These are phyloP conservation scores for Clonostachys sp. DNA, from an alignment of 2,329 filamentous ascomycete genomes.

Conservation along the genomic window DNA sequence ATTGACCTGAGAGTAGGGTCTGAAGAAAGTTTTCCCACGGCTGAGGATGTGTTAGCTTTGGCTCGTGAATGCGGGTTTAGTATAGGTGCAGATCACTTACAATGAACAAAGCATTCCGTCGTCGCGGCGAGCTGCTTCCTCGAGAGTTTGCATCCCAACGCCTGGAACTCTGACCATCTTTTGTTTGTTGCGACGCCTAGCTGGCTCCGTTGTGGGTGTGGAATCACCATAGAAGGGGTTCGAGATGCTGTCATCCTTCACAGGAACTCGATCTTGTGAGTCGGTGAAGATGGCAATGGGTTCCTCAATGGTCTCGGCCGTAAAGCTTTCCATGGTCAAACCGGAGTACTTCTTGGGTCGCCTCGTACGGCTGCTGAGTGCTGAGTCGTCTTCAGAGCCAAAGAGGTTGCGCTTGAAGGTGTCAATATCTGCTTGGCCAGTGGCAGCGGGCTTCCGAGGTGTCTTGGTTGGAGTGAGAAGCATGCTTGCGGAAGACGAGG, in stretches of 20 bases:
- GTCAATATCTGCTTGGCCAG: constrained; percentile 42
- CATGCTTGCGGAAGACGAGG: constrained; percentile 41
- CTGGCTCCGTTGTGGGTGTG: constrained; percentile 27
- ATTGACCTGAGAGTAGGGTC: constrained; percentile 42
- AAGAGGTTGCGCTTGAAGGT: constrained; percentile 60
- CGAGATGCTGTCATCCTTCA: constrained; percentile 57
- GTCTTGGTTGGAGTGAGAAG: constrained; percentile 78
- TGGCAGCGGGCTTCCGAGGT: constrained; percentile 57
- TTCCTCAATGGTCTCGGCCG: constrained; percentile 48
- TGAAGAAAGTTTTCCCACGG: constrained; percentile 76
- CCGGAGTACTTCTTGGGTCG: constrained; percentile 50
- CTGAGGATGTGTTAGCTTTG: constrained; percentile 34
- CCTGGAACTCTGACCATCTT: constrained; percentile 50
- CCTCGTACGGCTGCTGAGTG: constrained; percentile 48
- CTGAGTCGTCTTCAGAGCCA: constrained; percentile 46
- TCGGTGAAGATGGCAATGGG: constrained; percentile 75
- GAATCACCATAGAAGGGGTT: constrained; percentile 67
- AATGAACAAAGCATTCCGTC: constrained; percentile 75
- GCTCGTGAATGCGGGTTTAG: constrained; percentile 1
- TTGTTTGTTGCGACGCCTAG: constrained; percentile 49
- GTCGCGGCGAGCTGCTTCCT: constrained; percentile 58
- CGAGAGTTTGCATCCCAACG: constrained; percentile 53
- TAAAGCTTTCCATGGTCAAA: constrained; percentile 53
- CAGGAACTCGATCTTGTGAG: constrained; percentile 71
- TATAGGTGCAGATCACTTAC: constrained; percentile 45